Conservation (phyloP, 306 rosid species). For the Prinsepia uniflora region DNA sequence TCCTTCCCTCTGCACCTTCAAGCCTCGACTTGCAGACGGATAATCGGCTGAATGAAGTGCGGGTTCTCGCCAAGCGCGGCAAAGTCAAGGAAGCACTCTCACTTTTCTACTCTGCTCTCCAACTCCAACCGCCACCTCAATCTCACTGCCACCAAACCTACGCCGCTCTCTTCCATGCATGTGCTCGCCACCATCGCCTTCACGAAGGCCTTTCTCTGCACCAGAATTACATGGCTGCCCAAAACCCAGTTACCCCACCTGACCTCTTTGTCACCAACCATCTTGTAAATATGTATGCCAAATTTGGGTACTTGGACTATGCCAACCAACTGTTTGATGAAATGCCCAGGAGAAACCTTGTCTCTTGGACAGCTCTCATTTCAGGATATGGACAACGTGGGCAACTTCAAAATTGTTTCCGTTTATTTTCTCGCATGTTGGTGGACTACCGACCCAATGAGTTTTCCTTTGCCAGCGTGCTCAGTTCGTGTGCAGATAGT, state of each 20-base stretch:
- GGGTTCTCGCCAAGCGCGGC: slow-evolving; percentile 42
- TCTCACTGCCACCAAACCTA: slow-evolving; percentile 49
- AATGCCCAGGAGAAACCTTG: slow-evolving; percentile 62
- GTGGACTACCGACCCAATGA: slow-evolving; percentile 54
- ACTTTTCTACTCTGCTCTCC: slow-evolving; percentile 37
- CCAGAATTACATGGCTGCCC: slow-evolving; percentile 40
- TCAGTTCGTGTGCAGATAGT: slow-evolving; percentile 40
- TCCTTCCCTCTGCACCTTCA: not conserved
- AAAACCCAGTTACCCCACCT: slow-evolving; percentile 29
- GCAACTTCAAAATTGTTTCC: slow-evolving; percentile 35
- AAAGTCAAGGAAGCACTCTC: slow-evolving; percentile 52
- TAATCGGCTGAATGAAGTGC: slow-evolving; percentile 28
- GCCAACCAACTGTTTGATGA: slow-evolving; percentile 56
- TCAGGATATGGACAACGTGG: slow-evolving; percentile 63
- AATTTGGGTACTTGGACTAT: slow-evolving; percentile 45
- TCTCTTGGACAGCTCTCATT: slow-evolving; percentile 84
- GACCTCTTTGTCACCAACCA: slow-evolving; percentile 66
- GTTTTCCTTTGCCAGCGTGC: slow-evolving; percentile 74
- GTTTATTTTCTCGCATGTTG: slow-evolving; percentile 55
- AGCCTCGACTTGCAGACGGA: slow-evolving; percentile 18
- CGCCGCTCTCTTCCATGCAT: slow-evolving; percentile 64
- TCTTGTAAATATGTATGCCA: slow-evolving; percentile 71
- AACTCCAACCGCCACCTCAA: not conserved
- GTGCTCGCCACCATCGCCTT: slow-evolving; percentile 51
- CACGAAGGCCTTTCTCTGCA: slow-evolving; percentile 63